phyloP scores from a whole-genome alignment of 176 grass and related monocot species.

The Metroxylon sagu region DNA sequence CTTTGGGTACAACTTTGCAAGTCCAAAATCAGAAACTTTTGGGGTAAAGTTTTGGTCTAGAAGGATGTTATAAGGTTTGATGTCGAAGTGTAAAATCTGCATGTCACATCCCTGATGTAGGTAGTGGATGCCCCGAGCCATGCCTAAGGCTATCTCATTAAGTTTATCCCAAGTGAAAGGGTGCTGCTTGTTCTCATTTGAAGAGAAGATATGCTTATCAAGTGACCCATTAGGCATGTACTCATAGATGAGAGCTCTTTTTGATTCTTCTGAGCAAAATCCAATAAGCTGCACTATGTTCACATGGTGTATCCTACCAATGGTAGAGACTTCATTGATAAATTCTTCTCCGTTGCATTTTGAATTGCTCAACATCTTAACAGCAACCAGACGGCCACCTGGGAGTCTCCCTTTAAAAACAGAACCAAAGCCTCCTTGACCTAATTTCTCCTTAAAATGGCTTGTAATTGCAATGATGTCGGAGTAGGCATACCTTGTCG shows the following conservation, averaged over 20 bases:
- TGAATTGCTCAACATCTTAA: no score
- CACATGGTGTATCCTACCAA: no score
- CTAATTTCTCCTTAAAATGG: no score
- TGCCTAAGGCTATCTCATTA: no score
- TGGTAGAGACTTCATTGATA: no score
- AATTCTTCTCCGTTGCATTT: no score
- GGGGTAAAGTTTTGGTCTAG: not conserved
- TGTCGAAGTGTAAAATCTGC: constrained; percentile 2
- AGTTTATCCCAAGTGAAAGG: not conserved
- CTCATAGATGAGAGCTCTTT: constrained; percentile 1
- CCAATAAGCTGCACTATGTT: not conserved
- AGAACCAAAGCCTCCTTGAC: no score
- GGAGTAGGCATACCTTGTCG: no score
- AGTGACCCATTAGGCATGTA: not conserved
- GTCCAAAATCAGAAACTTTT: constrained; percentile 2
- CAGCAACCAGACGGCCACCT: no score
- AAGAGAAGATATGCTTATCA: not conserved
- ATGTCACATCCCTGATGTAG: not conserved
- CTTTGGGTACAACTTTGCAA: not conserved
- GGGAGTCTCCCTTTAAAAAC: no score
- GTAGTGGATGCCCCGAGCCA: not conserved
- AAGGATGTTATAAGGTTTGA: not conserved
- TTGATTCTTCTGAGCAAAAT: not conserved
- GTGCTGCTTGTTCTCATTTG: not conserved
- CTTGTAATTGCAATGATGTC: no score